phyloP scores from a whole-genome alignment of 768 basidiomycete species.

The Lentinula lateritia region DNA sequence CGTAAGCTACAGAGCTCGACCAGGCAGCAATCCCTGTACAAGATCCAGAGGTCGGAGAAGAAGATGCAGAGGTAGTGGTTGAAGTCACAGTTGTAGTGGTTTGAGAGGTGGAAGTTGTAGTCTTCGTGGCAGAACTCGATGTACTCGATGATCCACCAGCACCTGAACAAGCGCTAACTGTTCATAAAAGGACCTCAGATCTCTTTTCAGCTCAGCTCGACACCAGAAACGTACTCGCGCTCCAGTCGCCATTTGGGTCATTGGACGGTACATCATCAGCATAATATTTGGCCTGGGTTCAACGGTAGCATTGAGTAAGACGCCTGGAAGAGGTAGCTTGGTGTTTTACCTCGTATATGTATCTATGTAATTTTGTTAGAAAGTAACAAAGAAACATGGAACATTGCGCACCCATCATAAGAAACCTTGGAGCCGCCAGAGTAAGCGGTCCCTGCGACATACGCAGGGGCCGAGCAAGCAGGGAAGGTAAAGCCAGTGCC shows the following conservation, averaged over 20 bases:
- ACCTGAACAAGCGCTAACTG: slow-evolving; percentile 49
- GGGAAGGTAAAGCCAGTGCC: slow-evolving; percentile 68
- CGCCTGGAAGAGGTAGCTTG: background rate
- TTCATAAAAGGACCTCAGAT: background rate
- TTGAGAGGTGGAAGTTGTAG: slow-evolving; percentile 21
- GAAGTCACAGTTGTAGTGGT: slow-evolving; percentile 15
- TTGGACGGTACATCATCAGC: slow-evolving; percentile 40
- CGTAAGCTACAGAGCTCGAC: background rate
- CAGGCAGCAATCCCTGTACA: slow-evolving; percentile 2
- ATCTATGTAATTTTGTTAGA: slow-evolving; percentile 26
- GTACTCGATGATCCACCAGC: slow-evolving; percentile 33
- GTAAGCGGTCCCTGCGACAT: slow-evolving; percentile 42
- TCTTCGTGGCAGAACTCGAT: slow-evolving; percentile 20
- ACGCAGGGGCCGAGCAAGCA: slow-evolving; percentile 52
- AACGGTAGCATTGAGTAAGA: background rate
- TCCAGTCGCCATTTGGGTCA: slow-evolving; percentile 56
- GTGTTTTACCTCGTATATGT: slow-evolving; percentile 54
- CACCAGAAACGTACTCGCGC: slow-evolving; percentile 41
- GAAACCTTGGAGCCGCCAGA: slow-evolving; percentile 46
- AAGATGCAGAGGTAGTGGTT: slow-evolving; percentile 12
- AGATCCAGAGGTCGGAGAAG: slow-evolving; percentile 2
- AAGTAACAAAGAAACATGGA: too few species aligned
- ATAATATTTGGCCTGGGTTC: slow-evolving; percentile 53
- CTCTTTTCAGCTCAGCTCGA: background rate
- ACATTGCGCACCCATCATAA: slow-evolving; percentile 43